These are phyloP conservation scores for Scleroderma citrinum DNA, from an alignment of 768 basidiomycete species.

Conservation along the genomic window DNA sequence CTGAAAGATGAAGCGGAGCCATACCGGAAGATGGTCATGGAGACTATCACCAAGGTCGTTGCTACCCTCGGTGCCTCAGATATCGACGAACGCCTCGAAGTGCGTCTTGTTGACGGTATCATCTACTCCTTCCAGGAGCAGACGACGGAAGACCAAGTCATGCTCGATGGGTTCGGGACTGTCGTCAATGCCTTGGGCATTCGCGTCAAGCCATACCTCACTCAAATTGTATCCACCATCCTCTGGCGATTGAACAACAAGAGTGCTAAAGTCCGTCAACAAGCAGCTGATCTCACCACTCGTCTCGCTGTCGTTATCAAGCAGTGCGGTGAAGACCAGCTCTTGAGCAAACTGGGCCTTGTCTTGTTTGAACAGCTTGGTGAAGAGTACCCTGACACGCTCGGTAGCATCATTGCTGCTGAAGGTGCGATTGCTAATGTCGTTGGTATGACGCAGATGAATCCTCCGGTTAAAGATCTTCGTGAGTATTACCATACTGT, in stretches of 20 bases:
- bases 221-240: conserved; percentile 97
- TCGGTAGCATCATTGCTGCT: conserved; percentile 98
- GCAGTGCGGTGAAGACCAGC: conserved; percentile 94
- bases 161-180: conserved; percentile 97
- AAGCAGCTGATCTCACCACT: conserved; percentile 98
- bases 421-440: conserved; percentile 99
- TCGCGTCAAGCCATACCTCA: conserved; percentile 96
- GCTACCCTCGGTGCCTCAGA: conserved; percentile 93
- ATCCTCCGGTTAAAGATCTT: conserved; percentile 98
- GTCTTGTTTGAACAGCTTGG: conserved; percentile 98
- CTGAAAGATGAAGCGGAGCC: conserved; percentile 61
- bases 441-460: conserved; percentile 99
- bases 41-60: conserved; percentile 97
- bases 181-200: conserved; percentile 96
- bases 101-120: conserved; percentile 93
- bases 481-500: conserved; percentile 48
- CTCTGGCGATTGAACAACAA: conserved; percentile 99
- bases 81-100: conserved; percentile 92
- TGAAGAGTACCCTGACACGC: conserved; percentile 98
- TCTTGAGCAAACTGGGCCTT: conserved; percentile 92
- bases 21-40: conserved; percentile 99
- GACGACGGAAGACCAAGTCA: conserved; percentile 97
- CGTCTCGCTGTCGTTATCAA: conserved; percentile 96
- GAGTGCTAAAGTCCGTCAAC: conserved; percentile 97
- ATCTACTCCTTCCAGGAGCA: conserved; percentile 99